Percentiles rank a stretch among this genome's conserved stretches.
These are phyloP conservation scores for Blastomyces silverae DNA, from an alignment of 2,329 filamentous ascomycete genomes.

Conservation along the genomic window DNA sequence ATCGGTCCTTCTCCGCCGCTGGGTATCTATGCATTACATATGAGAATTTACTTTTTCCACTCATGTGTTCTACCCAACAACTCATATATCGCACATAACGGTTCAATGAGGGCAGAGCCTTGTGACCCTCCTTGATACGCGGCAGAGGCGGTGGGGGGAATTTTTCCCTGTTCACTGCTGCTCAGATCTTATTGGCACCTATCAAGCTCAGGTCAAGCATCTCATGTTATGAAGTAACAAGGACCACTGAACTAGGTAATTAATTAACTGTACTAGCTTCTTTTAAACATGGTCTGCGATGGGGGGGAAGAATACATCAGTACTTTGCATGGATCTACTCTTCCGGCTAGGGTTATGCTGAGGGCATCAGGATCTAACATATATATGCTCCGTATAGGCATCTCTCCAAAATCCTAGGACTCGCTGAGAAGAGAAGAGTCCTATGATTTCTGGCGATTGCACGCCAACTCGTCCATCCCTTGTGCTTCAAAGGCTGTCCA, in stretches of 20 bases:
- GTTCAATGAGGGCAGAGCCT: neutral
- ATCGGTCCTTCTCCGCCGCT: neutral
- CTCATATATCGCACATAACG: neutral
- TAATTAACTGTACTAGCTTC: neutral
- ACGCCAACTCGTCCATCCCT: too few relatives aligned
- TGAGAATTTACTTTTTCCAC: neutral
- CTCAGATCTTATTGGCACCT: neutral
- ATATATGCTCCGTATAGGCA: too few relatives aligned
- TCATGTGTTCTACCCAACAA: neutral
- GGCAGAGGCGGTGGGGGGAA: neutral
- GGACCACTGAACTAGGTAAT: neutral
- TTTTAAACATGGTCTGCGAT: neutral
- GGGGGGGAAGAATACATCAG: too few relatives aligned
- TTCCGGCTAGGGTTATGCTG: too few relatives aligned
- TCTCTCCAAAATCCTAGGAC: too few relatives aligned
- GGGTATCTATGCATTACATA: neutral
- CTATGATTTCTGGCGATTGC: too few relatives aligned
- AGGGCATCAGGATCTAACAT: too few relatives aligned
- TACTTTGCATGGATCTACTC: too few relatives aligned
- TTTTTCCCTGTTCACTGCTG: neutral
- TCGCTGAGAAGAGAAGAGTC: too few relatives aligned
- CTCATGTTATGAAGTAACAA: neutral
- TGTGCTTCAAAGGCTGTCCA: neutral
- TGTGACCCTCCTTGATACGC: neutral
- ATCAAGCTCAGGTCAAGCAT: neutral